Base-by-base conservation (phyloP, 345 rosid genomes). In the Camelina sativa region DNA sequence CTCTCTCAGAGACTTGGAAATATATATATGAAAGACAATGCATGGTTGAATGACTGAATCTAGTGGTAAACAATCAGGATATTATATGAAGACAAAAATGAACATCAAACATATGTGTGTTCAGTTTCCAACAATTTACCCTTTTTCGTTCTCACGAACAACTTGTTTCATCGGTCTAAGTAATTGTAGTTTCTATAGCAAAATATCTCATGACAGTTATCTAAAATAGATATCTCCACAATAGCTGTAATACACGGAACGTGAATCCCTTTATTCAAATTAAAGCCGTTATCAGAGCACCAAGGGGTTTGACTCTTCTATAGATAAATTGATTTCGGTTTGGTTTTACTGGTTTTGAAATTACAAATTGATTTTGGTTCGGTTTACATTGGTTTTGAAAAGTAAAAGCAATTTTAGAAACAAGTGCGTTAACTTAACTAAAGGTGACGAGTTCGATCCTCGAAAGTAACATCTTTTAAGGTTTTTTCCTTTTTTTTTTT, bases 281-380 rank as follows among this genome's bases (percentile, higher is more conserved):
- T 25, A 41, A 62, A 65, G 56, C 71, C 58, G 77, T 65, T 64
- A 58, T 65, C 44, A 56, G 58, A 64, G 77, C 77, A 73, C 77
- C 53, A 28, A 44, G 6, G 23, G 35, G 35, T 7, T 72, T 63
- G 71, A 73, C 77, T 25, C 25, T 23, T 23, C 3, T 3, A 23
- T 23, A 23, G 25, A 23, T 23, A 25, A 25, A 25, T 25, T 25
- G 28, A 25, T 25, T 25, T 25, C 28, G 28, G 28, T 25, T 25
- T 25, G 28, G 28, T 25, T 25, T 25, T 25, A 25, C 2, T 25
- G 28, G 28, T 25, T 25, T 25, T 25, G 28, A 3, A 25, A 25
- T 3, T 25, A 25, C 28, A 25, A 23, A 25, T 25, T 25, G 28
- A 25, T 25, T 25, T 25, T 25, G 28, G 28, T 25, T 25, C 28